Evolutionary conservation across 768 basidiomycete species (phyloP), one percentile per base, ranked within the genome.

Genomic region (Leccinellum rugosiceps): DNA sequence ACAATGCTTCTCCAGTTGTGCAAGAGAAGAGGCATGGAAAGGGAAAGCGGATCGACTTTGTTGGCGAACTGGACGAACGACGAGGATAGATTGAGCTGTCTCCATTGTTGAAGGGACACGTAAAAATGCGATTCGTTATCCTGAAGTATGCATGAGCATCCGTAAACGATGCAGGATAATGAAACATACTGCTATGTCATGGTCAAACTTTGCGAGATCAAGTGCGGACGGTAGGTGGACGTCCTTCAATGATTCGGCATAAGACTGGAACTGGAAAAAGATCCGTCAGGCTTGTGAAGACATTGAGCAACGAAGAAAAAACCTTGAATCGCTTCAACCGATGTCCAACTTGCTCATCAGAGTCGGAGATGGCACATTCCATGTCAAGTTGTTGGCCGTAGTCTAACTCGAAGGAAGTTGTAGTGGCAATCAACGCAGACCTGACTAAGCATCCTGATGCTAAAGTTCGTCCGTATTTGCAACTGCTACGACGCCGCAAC

Each of bases 121-220:
- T 87, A 84, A 64, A 95, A 94, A 67, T 92, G 86, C 0, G 88
- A 91, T 56, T 85, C 84, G 65, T 83, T 82, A 61, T 93, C 88
- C 88, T 92, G 54, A 3, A 62, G 31, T 25, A 23, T 35, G n/a
- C 6, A 46, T 31, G 14, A 11, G 23, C 19, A 26, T 19, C 11
- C 8, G 21, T 34, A 32, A 47, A 43, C 19, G 53, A 38, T 34
- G 19, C 21, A 23, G 4, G 28, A 35, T 32, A 10, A 23, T 4
- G 28, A 43, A 35, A 65, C 70, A 41, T 55, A 77, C 88, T 25
- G 74, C 75, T 52, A 90, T 78, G 38, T 88, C 87, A 55, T 82
- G 73, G 61, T 87, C 85, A 47, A 86, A 78, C 52, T 79, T 79
- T 15, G 73, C 68, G 63, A 81, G 78, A 49, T 76, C 74, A 58